Base-by-base conservation (phyloP, 2,329 filamentous ascomycete genomes). In the Juglanconis juglandina region DNA sequence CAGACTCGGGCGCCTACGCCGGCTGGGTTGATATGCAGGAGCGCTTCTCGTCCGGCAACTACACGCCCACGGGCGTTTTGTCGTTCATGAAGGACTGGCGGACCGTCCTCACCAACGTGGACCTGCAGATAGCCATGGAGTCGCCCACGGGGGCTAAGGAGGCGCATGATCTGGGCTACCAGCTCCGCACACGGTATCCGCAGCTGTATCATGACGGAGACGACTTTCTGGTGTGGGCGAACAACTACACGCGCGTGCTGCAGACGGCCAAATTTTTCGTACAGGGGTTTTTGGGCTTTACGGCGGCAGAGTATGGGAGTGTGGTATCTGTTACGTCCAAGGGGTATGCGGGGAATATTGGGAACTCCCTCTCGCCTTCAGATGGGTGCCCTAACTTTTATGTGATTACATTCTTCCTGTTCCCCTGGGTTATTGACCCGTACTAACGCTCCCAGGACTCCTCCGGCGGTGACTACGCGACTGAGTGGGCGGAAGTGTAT, bases 101-200 rank as follows among this genome's bases (percentile, higher is more conserved):
- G 60, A 81, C 85, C 0, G 81, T 83, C 1, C 73, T 89, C 34
- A 81, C 77, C 1, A 73, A 85, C 59, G 81, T 84, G 0, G 70
- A 72, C 0, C 72, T 77, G 8, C 82, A 89, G 68, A 83, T 89
- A 30, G 75, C 82, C 4, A 82, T 85, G 67, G 70, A 86, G 48
- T 86, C 82, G 24, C 75, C 81, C 5, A 87, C 86, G 1, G 87
- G 87, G 0, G 85, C 83, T 67, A 86, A 87, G 65, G 87, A 89
- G 69, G 72, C 81, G 0, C 77, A 80, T 46, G 81, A 83, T 60
- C 74, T 86, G 70, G 84, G 83, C 5, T 81, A 84, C 58, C 74
- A 74, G 3, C 74, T 84, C 54, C 72, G 80, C 47, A 81, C 76
- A 1, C 75, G 75, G 54, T 81, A 81, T 59, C 77, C 79, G 0